Conservation (phyloP, 2,329 filamentous ascomycete genomes). For the Cladophialophora bantiana region DNA sequence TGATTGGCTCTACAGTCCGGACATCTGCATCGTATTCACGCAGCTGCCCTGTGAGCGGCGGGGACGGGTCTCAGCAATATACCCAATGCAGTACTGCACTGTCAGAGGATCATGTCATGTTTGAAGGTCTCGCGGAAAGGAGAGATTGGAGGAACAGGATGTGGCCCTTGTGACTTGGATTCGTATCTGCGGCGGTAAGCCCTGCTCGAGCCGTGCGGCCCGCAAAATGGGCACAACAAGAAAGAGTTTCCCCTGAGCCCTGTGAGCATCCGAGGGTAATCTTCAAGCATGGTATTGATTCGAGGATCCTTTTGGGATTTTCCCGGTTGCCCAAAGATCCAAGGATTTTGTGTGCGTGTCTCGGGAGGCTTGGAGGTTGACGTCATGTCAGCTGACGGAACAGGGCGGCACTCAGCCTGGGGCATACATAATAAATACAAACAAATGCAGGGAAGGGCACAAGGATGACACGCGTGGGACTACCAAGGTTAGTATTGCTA, state of each 20-base stretch:
- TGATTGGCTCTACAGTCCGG: slow-evolving; percentile 14
- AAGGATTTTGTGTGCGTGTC: neutral
- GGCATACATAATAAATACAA: neutral
- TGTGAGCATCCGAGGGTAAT: slow-evolving; percentile 8
- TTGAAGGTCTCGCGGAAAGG: neutral
- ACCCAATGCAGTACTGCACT: slow-evolving; percentile 3
- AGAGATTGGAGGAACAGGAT: neutral
- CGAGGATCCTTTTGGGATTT: slow-evolving; percentile 2
- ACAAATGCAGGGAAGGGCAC: neutral
- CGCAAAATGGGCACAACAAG: slow-evolving; percentile 2
- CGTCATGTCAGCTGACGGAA: slow-evolving; percentile 24
- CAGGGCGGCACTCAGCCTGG: slow-evolving; percentile 5
- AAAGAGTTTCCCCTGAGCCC: slow-evolving; percentile 18
- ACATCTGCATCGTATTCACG: slow-evolving; percentile 7
- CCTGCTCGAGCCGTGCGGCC: slow-evolving; percentile 14
- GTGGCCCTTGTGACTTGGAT: slow-evolving; percentile 4
- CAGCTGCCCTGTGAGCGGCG: slow-evolving; percentile 4
- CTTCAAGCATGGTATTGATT: neutral
- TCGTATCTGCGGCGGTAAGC: neutral
- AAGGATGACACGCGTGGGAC: neutral
- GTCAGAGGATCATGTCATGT: slow-evolving; percentile 14
- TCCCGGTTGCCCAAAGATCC: neutral
- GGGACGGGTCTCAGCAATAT: slow-evolving; percentile 13
- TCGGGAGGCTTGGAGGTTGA: slow-evolving; percentile 12
- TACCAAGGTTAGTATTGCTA: neutral